Percentiles rank a stretch among this genome's conserved stretches.
These are phyloP conservation scores for Saturnispora quitensis DNA, from an alignment of 805 yeast genomes.

Conservation along the genomic window DNA sequence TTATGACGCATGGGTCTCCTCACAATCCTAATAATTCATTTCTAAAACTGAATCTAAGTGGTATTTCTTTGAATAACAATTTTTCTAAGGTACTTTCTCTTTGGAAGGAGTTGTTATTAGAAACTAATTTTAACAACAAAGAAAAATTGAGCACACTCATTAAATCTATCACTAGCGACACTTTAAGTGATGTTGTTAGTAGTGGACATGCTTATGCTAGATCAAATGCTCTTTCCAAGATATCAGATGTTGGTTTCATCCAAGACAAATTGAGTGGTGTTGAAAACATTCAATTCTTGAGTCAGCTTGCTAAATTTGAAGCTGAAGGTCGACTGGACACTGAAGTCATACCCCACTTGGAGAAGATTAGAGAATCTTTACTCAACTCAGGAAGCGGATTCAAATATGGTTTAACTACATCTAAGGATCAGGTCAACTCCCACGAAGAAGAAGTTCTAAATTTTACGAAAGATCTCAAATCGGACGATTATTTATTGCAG, in stretches of 20 bases:
- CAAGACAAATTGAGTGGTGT: conserved; percentile 66
- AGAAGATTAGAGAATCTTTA: conserved; percentile 39
- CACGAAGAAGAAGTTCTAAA: conserved; percentile 30
- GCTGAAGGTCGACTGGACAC: conserved; percentile 39
- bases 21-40: conserved; percentile 36
- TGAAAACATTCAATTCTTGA: conserved; percentile 63
- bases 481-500: conserved; percentile 6
- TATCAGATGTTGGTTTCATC: conserved; percentile 52
- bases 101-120: conserved; percentile 57
- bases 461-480: conserved; percentile 21
- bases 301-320: conserved; percentile 46
- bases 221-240: conserved; percentile 51
- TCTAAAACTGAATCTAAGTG: conserved; percentile 49
- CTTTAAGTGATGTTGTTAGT: conserved; percentile 71
- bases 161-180: conserved; percentile 66
- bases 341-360: conserved; percentile 58
- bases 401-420: conserved; percentile 52
- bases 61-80: conserved; percentile 63
- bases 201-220: conserved; percentile 82
- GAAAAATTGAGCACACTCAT: conserved; percentile 68
- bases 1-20: conserved; percentile 50
- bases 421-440: conserved; percentile 29
- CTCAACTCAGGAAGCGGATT: conserved; percentile 32
- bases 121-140: conserved; percentile 57
- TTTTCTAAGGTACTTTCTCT: conserved; percentile 50